Evolutionary conservation across 1,284 basidiomycete species (phyloP).

Genomic region (Ganoderma leucocontextum): DNA sequence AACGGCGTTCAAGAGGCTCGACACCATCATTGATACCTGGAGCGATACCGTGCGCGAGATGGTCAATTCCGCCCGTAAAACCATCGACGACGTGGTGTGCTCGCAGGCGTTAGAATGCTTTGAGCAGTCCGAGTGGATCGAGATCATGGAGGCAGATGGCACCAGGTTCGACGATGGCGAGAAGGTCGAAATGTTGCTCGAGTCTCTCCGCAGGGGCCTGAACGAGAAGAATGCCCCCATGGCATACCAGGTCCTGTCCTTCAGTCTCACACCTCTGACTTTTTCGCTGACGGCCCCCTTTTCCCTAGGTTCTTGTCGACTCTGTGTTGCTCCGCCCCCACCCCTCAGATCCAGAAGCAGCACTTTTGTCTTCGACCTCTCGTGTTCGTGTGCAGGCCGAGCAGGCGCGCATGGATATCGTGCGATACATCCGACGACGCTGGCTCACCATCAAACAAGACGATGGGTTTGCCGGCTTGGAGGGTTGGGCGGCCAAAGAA

Average conservation of each 20-base stretch:
- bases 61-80: conserved; percentile 64
- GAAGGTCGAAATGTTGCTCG: conserved; percentile 74
- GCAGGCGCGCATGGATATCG: conserved; percentile 70
- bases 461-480: conserved; percentile 83
- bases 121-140: conserved; percentile 72
- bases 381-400: conserved; percentile 76
- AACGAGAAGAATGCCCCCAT: conserved; percentile 67
- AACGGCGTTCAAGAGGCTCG: conserved; percentile 64
- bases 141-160: conserved; percentile 75
- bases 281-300: conserved; percentile 15
- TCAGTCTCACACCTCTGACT: neutral
- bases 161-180: conserved; percentile 79
- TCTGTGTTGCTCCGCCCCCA: conserved; percentile 77
- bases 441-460: conserved; percentile 84
- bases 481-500: conserved; percentile 89
- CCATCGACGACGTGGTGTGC: conserved; percentile 69
- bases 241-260: conserved; percentile 73
- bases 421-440: conserved; percentile 70
- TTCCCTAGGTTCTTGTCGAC: conserved; percentile 74
- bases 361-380: conserved; percentile 72
- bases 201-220: conserved; percentile 65
- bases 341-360: conserved; percentile 61
- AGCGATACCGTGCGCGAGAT: conserved; percentile 71
- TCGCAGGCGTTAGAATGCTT: conserved; percentile 70
- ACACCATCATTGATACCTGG: conserved; percentile 69